Percentiles rank a stretch among this genome's conserved stretches.
Conservation (phyloP, 352 stramenopile genomes). For the Phytophthora aleatoria region DNA sequence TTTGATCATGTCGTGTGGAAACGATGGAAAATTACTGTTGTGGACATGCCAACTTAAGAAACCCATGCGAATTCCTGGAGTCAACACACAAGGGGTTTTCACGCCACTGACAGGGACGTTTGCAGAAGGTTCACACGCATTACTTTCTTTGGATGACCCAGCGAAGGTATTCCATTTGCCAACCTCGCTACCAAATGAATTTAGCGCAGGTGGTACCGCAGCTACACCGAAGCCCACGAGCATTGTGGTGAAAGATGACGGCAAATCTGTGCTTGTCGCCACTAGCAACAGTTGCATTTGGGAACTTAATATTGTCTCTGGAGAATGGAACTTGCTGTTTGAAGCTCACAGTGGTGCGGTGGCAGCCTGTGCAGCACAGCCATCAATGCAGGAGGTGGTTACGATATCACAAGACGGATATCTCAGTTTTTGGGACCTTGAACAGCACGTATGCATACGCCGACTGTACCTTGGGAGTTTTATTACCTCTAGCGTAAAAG, state of each 20-base stretch:
- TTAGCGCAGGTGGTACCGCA: conserved; percentile 4
- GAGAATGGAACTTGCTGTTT: conserved; percentile 60
- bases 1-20: conserved; percentile 57
- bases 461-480: conserved; percentile 37
- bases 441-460: conserved; percentile 42
- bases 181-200: conserved; percentile 38
- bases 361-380: conserved; percentile 42
- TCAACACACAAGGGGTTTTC: conserved; percentile 63
- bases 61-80: conserved; percentile 57
- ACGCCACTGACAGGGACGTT: conserved; percentile 53
- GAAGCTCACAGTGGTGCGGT: conserved; percentile 53
- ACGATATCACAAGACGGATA: conserved; percentile 59
- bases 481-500: conserved; percentile 31
- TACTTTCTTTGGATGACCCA: conserved; percentile 41
- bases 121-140: conserved; percentile 52
- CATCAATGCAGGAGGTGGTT: conserved; percentile 46
- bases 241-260: conserved; percentile 62
- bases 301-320: conserved; percentile 51
- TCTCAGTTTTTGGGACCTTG: conserved; percentile 61
- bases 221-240: conserved; percentile 52
- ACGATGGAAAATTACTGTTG: conserved; percentile 53
- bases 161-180: conserved; percentile 49
- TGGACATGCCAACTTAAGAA: conserved; percentile 64
- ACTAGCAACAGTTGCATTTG: conserved; percentile 70
- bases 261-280: conserved; percentile 50